Evolutionary conservation across 352 stramenopile species (phyloP).

Genomic region (Detonula confervacea): DNA sequence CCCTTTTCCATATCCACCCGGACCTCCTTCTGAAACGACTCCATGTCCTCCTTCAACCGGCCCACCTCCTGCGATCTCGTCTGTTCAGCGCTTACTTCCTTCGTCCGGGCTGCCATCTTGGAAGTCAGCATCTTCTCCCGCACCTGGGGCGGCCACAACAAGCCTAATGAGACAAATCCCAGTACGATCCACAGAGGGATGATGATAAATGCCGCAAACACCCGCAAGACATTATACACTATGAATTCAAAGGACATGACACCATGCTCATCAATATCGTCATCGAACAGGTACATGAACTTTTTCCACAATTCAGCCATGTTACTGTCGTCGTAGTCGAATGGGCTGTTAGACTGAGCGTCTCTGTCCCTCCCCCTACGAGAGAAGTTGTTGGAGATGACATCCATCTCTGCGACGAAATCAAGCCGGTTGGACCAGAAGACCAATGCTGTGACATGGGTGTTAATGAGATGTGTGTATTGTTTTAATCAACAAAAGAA

Average conservation of each 20-base stretch:
- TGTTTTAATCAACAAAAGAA: not conserved
- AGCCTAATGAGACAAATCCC: slow-evolving; percentile 59
- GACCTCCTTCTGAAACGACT: slow-evolving; percentile 43
- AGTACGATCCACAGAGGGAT: slow-evolving; percentile 79
- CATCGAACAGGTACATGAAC: slow-evolving; percentile 76
- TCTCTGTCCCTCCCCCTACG: not conserved
- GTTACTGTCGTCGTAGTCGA: slow-evolving; percentile 21
- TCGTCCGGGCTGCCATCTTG: slow-evolving; percentile 14
- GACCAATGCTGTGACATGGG: slow-evolving; percentile 66
- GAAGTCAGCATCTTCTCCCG: slow-evolving; percentile 44
- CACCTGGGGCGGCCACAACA: slow-evolving; percentile 81
- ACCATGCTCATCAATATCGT: slow-evolving; percentile 54
- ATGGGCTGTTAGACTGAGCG: no score
- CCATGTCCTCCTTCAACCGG: slow-evolving; percentile 60
- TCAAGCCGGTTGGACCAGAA: slow-evolving; percentile 83
- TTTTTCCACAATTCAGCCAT: slow-evolving; percentile 63
- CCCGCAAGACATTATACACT: slow-evolving; percentile 52
- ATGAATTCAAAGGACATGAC: slow-evolving; percentile 62
- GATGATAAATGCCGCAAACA: slow-evolving; percentile 50
- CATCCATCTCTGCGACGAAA: slow-evolving; percentile 84
- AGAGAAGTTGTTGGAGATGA: slow-evolving; percentile 63
- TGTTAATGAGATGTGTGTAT: not conserved
- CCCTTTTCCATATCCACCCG: slow-evolving; percentile 46
- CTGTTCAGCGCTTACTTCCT: slow-evolving; percentile 62
- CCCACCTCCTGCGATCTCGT: slow-evolving; percentile 58